Conservation (phyloP, 176 grass and related monocot species). For the Miscanthus lutarioriparius region DNA sequence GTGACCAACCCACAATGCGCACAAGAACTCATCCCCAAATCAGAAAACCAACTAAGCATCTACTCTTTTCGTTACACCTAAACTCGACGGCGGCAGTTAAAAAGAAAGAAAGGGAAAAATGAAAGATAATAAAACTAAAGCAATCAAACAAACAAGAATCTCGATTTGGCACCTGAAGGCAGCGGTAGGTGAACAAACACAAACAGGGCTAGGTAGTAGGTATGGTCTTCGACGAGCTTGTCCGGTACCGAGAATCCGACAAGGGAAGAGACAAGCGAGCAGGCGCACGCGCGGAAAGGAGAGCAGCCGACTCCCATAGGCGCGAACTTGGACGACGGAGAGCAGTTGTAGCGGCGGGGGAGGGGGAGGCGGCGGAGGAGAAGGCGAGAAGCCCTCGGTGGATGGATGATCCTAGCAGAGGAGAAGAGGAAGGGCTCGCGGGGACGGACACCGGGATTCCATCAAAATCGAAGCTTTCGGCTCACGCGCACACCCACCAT, state of each 20-base stretch:
- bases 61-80: slow-evolving; percentile 25
- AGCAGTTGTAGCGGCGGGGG: no score
- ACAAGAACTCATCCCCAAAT: neutral
- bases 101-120: no score
- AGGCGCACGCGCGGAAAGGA: neutral
- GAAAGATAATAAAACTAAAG: neutral
- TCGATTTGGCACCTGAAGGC: neutral
- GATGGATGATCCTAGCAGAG: neutral
- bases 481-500: neutral
- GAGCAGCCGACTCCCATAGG: neutral
- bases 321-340: neutral
- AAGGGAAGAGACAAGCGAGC: neutral
- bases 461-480: neutral
- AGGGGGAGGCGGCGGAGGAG: no score
- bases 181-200: neutral
- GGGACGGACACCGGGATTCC: neutral
- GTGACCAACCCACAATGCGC: neutral
- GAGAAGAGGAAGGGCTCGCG: neutral
- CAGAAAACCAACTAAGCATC: neutral
- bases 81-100: neutral
- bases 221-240: slow-evolving; percentile 17
- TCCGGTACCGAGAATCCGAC: neutral
- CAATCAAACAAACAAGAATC: neutral
- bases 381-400: neutral
- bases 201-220: neutral